Evolutionary conservation across 805 yeast species (phyloP), one percentile per base, ranked within the genome.

Genomic region (Teunomyces gatunensis): DNA sequence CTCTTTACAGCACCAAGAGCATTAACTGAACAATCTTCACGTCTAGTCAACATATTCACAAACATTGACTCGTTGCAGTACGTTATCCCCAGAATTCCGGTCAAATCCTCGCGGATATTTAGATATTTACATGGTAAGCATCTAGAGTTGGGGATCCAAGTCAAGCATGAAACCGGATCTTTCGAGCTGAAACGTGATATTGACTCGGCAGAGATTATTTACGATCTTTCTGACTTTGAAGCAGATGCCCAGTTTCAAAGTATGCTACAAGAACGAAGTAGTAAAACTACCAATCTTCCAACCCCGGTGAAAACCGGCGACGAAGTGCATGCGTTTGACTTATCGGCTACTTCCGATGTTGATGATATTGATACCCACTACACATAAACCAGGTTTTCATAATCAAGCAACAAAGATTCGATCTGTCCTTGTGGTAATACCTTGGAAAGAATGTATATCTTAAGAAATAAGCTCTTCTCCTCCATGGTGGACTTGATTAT

Each of bases 171-270:
- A 29, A 44, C 23, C 23, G 39, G 25, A 13, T 27, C 46, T 9
- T 29, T 39, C 20, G 27, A 34, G 9, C 39, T 21, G 21, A 28
- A 20, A 7, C 44, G 43, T 17, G 36, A 23, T 9, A 28, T 52
- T 11, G 49, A 52, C 4, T 49, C 54, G n/a, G 57, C 59, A 6
- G 55, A 55, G 30, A 53, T 56, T 1, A 55, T 56, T 6, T 51
- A 56, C 40, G 60, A 59, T 37, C 34, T 59, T n/a, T 55, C 61
- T 10, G 63, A 58, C 20, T 54, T 53, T 35, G 63, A 59, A 39
- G 59, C 54, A 35, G 58, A 57, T 34, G 51, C 46, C 12, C 46
- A 43, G 11, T 56, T 57, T 12, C 53, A 51, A 9, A 23, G 9
- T 23, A 54, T 56, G 60, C 21, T 57, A 9, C 36, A 41, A 25